phyloP scores from a whole-genome alignment of 2,329 filamentous ascomycete genomes.

The Pseudocercospora eumusae region DNA sequence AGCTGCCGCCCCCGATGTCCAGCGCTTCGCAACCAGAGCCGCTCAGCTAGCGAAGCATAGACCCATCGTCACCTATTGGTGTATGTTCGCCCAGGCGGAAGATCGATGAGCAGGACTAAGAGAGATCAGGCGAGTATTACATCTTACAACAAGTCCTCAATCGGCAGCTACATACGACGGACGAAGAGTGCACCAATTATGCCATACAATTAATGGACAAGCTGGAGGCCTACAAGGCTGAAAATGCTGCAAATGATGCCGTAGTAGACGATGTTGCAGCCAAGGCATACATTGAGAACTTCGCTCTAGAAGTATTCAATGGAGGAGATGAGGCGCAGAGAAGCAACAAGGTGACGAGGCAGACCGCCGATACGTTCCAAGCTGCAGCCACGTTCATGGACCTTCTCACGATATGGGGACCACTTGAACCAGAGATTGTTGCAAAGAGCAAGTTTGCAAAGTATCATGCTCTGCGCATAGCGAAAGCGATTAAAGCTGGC shows the following conservation, averaged over 20 bases:
- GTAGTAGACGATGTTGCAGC: conserved; percentile 82
- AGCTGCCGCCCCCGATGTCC: conserved; percentile 67
- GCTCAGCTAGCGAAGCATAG: conserved; percentile 80
- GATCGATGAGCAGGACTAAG: conserved; percentile 13
- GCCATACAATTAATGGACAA: conserved; percentile 87
- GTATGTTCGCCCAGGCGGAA: conserved; percentile 56
- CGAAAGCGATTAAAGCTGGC: conserved; percentile 85
- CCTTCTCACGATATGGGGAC: conserved; percentile 79
- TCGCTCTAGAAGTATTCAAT: conserved; percentile 83
- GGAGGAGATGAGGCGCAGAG: conserved; percentile 80
- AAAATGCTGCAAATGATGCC: conserved; percentile 76
- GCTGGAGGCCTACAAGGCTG: conserved; percentile 76
- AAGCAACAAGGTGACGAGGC: conserved; percentile 65
- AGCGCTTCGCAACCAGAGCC: conserved; percentile 79
- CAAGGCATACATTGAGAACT: conserved; percentile 91
- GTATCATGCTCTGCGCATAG: conserved; percentile 88
- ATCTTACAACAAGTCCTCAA: conserved; percentile 88
- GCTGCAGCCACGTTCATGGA: conserved; percentile 92
- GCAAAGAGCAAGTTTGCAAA: conserved; percentile 96
- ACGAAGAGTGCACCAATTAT: conserved; percentile 76
- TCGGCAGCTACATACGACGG: conserved; percentile 73
- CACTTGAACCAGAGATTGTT: conserved; percentile 70
- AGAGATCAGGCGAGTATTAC: conserved; percentile 74
- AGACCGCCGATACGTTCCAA: conserved; percentile 92
- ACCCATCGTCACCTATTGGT: conserved; percentile 93